Percentiles rank a stretch among this genome's conserved stretches.
These are phyloP conservation scores for Pseudogymnoascus sp. DNA, from an alignment of 2,329 filamentous ascomycete species.

Conservation along the genomic window DNA sequence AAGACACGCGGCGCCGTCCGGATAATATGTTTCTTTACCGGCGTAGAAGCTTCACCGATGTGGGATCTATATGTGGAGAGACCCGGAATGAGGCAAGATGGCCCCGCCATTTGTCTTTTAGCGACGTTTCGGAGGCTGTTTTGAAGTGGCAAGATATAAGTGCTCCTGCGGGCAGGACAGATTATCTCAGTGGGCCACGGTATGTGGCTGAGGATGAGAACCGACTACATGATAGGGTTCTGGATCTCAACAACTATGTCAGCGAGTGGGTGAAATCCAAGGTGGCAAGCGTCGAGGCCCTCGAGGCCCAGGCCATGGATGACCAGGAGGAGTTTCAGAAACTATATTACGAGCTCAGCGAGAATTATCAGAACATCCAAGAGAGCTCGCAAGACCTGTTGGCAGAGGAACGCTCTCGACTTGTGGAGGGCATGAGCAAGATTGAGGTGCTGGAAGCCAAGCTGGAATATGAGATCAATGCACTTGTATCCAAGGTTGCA, in stretches of 20 bases:
- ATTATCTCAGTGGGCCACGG: conserved; percentile 24
- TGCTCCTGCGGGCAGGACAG: conserved; percentile 34
- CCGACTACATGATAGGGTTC: conserved; percentile 46
- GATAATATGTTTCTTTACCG: neutral
- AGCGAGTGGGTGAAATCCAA: conserved; percentile 56
- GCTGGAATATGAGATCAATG: conserved; percentile 84
- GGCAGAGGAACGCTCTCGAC: conserved; percentile 57
- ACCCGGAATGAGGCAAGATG: conserved; percentile 52
- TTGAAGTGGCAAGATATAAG: conserved; percentile 56
- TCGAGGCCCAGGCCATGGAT: conserved; percentile 55
- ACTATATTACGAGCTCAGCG: conserved; percentile 63
- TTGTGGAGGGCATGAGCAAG: conserved; percentile 68
- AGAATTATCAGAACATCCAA: conserved; percentile 61
- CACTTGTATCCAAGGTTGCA: conserved; percentile 69
- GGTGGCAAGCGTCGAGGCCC: conserved; percentile 46
- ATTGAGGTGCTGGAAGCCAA: conserved; percentile 76
- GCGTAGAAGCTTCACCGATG: neutral
- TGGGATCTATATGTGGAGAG: conserved; percentile 15
- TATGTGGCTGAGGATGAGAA: conserved; percentile 47
- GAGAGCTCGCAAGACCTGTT: conserved; percentile 63
- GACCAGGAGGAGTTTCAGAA: conserved; percentile 60
- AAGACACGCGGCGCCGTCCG: conserved; percentile 38
- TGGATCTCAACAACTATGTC: conserved; percentile 44
- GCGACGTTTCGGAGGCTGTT: conserved; percentile 67
- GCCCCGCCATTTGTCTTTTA: conserved; percentile 68